Evolutionary conservation across 805 yeast species (phyloP), one percentile per base, ranked within the genome.

Genomic region (Ogataea sp.): DNA sequence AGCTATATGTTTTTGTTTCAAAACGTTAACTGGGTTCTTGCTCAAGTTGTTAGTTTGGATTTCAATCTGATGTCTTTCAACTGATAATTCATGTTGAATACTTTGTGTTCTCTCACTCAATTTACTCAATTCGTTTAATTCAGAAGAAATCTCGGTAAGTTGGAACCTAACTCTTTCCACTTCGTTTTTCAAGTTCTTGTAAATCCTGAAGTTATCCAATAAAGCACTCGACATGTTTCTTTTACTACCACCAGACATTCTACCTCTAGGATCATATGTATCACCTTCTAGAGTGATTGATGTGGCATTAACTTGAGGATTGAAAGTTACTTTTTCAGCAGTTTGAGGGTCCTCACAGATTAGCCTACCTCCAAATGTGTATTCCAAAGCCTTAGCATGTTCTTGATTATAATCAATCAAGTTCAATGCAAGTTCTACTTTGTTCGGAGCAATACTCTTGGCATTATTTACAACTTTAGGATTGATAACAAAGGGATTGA

Each of bases 251-350:
- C 99, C 99, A 1, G 96, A 84, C 21, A 93, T 66, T 7, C 95
- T 85, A 14, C 99, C 99, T 48, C 83, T 87, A 0, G 98, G 98
- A 55, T 93, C 98, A 61, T 89, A 93, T 10, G 82, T 73, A 58
- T 93, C 98, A 38, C 98, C 99, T 39, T 88, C 89, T 26, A 84
- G 58, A 0, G 99, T 93, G 14, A 94, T 87, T 24, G 94, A 80
- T 51, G 88, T 78, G 1, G 89, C 70, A 45, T 86, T 71, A 14
- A 90, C 78, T 39, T 76, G 72, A 1, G 90, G 93, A 56, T 89
- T 79, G 56, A 88, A 87, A 0, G 97, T 86, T n/a, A 93, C 83
- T 36, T 70, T 68, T 49, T 89, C 83, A 0, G 98, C 97, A 0
- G 95, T 79, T 14, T 83, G 81, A 0, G 96, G 84, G 59, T 88